These are phyloP conservation scores for Didymella sp. DNA, from an alignment of 2,329 filamentous ascomycete species.

Conservation along the genomic window DNA sequence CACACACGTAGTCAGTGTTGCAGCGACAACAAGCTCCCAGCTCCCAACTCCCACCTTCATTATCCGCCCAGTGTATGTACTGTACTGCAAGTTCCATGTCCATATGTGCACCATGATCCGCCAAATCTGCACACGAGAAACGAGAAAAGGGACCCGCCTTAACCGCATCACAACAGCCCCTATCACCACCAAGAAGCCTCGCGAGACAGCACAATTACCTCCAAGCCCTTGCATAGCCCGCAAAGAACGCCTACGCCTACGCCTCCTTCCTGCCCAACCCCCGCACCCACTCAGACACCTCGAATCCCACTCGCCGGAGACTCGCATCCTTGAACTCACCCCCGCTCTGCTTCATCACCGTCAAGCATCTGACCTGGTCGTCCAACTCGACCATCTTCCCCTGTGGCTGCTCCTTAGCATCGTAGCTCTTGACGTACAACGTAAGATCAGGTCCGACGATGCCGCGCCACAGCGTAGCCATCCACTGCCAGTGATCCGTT, in stretches of 20 bases:
- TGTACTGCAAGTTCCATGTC: constrained; percentile 1
- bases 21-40: no score
- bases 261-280: constrained; percentile 24
- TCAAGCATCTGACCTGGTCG: constrained; percentile 51
- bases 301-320: constrained; percentile 79
- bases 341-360: constrained; percentile 45
- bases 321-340: constrained; percentile 55
- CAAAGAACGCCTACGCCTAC: no score
- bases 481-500: constrained; percentile 97
- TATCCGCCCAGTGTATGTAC: not conserved
- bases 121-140: not conserved
- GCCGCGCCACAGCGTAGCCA: constrained; percentile 90
- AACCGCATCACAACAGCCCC: no score
- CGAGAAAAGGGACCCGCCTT: not conserved
- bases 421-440: constrained; percentile 64
- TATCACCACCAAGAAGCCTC: not conserved
- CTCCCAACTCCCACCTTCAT: not conserved
- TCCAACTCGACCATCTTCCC: constrained; percentile 53
- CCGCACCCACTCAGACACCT: constrained; percentile 81
- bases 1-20: no score
- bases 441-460: constrained; percentile 82
- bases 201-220: not conserved
- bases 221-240: not conserved
- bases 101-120: not conserved
- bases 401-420: constrained; percentile 36